Conservation (phyloP, 108 stramenopile genomes). For the Hondaea fermentalgiana region DNA sequence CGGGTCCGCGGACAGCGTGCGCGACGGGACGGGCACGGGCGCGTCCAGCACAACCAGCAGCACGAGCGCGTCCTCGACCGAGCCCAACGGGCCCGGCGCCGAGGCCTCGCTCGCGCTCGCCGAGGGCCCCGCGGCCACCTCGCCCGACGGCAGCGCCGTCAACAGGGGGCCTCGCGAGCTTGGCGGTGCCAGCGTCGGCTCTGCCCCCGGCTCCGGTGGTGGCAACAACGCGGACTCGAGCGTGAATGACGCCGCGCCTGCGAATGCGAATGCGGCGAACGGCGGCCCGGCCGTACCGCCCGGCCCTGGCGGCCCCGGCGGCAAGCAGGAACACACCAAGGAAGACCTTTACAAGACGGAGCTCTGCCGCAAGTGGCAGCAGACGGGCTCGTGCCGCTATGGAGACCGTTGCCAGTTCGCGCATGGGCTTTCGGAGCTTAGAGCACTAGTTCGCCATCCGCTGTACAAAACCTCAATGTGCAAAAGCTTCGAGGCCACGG, state of each 20-base stretch:
- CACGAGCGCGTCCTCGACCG: too few species aligned
- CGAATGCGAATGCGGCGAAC: not conserved
- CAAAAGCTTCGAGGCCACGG: conserved; percentile 9
- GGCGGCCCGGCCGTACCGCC: not conserved
- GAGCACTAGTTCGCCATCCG: not conserved
- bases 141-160: not conserved
- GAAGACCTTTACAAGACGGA: conserved; percentile 16
- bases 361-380: not conserved
- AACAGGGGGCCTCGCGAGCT: not conserved
- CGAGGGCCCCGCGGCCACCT: not conserved
- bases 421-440: not conserved
- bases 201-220: not conserved
- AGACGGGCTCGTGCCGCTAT: not conserved
- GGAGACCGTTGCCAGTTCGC: not conserved
- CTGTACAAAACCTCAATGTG: conserved; percentile 19
- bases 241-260: not conserved
- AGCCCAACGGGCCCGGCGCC: not conserved
- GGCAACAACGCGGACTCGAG: not conserved
- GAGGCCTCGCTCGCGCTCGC: not conserved
- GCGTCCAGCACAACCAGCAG: too few species aligned
- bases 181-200: not conserved
- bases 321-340: not conserved
- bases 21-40: too few species aligned
- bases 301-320: not conserved
- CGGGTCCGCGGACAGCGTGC: too few species aligned